Evolutionary conservation across 306 rosid genomes (phyloP).

Genomic region (Dicorynia guianensis): DNA sequence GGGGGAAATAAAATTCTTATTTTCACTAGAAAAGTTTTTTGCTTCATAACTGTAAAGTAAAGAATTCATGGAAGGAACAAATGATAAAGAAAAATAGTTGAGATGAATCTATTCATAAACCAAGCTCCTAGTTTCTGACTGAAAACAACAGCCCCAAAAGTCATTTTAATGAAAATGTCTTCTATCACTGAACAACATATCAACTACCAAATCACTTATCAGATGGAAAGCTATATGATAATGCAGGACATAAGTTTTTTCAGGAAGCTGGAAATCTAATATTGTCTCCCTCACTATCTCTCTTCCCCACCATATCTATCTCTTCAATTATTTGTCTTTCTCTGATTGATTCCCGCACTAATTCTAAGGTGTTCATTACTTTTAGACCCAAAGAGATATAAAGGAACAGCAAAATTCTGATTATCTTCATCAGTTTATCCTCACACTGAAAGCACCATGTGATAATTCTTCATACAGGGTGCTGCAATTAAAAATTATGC

Average conservation of each 20-base stretch:
- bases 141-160: neutral
- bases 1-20: constrained; percentile 19
- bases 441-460: neutral
- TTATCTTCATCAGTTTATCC: neutral
- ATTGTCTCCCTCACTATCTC: neutral
- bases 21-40: neutral
- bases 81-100: constrained; percentile 2
- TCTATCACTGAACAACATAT: constrained; percentile 3
- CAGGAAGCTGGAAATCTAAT: neutral
- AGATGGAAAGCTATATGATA: neutral
- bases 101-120: constrained; percentile 1
- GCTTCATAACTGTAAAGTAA: neutral
- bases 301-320: neutral
- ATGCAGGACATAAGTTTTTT: neutral
- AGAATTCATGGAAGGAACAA: neutral
- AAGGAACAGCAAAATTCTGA: neutral
- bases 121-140: neutral
- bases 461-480: neutral
- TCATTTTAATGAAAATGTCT: constrained; percentile 4
- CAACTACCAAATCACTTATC: no score
- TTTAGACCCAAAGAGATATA: neutral
- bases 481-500: no score
- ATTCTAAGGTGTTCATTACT: neutral
- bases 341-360: neutral
- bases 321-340: neutral